Evolutionary conservation across 2,329 filamentous ascomycete genomes (phyloP).

Genomic region (Sporothrix humicola): DNA sequence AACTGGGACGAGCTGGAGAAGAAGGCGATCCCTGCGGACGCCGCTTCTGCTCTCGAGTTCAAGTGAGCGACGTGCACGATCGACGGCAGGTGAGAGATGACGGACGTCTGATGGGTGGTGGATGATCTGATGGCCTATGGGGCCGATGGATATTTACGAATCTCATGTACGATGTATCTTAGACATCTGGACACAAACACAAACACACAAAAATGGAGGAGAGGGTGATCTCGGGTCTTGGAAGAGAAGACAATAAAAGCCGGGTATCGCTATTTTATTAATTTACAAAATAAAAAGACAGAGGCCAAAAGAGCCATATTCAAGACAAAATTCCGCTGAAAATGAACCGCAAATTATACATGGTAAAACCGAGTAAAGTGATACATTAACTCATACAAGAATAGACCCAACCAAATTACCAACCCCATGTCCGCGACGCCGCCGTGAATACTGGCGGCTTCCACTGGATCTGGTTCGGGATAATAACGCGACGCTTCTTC

Average conservation of each 20-base stretch:
- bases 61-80: constrained; percentile 28
- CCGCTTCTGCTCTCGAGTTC: constrained; percentile 13
- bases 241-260: constrained; percentile 11
- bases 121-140: too few relatives aligned
- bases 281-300: constrained; percentile 19
- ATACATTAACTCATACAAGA: background rate
- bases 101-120: too few relatives aligned
- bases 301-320: background rate
- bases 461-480: constrained; percentile 83
- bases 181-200: background rate
- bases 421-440: constrained; percentile 90
- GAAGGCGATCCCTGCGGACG: too few relatives aligned
- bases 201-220: background rate
- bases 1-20: constrained; percentile 35
- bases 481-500: constrained; percentile 78
- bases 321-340: background rate
- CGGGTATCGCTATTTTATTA: constrained; percentile 26
- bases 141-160: too few relatives aligned
- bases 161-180: too few relatives aligned
- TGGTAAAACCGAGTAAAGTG: constrained; percentile 1
- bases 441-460: constrained; percentile 95
- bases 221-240: too few relatives aligned
- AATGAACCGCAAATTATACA: background rate
- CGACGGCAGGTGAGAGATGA: too few relatives aligned
- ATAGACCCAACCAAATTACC: constrained; percentile 58